A percentile compares a stretch with the other conserved stretches of the same genome.
Evolutionary conservation across 78 protist species (phyloP).

Genomic region (Isochrysis galbana): DNA sequence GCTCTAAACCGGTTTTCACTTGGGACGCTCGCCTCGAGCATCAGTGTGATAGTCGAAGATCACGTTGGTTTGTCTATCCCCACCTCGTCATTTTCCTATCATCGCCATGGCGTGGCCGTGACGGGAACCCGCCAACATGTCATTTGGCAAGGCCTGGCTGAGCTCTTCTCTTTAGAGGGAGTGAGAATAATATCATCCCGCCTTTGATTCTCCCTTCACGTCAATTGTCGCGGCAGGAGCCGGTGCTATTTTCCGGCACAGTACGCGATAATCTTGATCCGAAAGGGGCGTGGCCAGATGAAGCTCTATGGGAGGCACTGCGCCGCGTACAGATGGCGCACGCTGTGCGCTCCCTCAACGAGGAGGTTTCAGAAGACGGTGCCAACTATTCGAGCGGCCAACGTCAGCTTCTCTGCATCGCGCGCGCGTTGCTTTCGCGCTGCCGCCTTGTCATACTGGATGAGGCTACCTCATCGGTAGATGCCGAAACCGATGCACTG

Average conservation of each 20-base stretch:
- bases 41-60: no score
- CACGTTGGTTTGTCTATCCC: no score
- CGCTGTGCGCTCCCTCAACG: not conserved
- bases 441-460: constrained; percentile 60
- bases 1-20: no score
- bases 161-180: no score
- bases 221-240: constrained; percentile 41
- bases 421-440: constrained; percentile 73
- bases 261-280: constrained; percentile 51
- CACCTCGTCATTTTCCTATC: no score
- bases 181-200: no score
- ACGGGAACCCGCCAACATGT: no score
- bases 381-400: constrained; percentile 68
- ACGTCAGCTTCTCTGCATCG: constrained; percentile 87
- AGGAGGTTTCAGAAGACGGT: constrained; percentile 28
- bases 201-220: not conserved
- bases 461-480: constrained; percentile 52
- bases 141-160: no score
- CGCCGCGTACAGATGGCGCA: not conserved
- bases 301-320: not conserved
- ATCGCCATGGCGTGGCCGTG: no score
- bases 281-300: not conserved
- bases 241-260: constrained; percentile 29
- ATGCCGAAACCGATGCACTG: constrained; percentile 24
- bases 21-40: no score